Evolutionary conservation across 2,329 filamentous ascomycete genomes (phyloP).

Genomic region (Fusarium musae): DNA sequence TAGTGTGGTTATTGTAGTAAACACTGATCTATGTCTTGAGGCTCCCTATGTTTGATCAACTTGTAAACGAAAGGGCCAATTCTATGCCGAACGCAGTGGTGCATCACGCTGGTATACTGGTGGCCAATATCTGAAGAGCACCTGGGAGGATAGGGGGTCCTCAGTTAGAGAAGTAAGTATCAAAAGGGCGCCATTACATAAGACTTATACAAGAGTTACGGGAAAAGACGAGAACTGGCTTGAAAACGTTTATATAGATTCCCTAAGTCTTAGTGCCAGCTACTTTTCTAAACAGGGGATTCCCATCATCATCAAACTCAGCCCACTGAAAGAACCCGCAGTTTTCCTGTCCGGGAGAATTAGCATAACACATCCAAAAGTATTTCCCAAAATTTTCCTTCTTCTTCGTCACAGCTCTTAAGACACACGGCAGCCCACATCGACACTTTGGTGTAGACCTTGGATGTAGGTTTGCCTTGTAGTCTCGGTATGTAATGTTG

Average conservation of each 20-base stretch:
- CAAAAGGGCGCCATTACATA: neutral
- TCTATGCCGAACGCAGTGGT: fast-evolving
- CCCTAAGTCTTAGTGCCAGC: neutral
- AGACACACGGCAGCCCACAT: constrained; percentile 74
- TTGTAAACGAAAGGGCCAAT: neutral
- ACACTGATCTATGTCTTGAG: neutral
- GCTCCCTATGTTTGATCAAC: neutral
- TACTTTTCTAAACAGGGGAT: constrained; percentile 60
- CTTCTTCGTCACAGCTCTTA: constrained; percentile 84
- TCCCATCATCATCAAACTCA: constrained; percentile 85
- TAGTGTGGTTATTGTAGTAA: neutral
- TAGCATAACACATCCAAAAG: constrained; percentile 94
- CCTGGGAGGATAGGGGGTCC: fast-evolving
- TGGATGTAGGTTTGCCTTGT: constrained; percentile 81
- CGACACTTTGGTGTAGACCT: constrained; percentile 79
- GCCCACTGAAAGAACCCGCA: constrained; percentile 89
- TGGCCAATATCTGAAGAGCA: neutral
- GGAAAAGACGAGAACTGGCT: neutral
- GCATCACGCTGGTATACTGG: fast-evolving
- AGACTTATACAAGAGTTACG: neutral
- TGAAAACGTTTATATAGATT: neutral
- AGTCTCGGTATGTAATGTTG: constrained; percentile 94
- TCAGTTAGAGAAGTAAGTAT: neutral
- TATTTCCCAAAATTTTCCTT: constrained; percentile 81
- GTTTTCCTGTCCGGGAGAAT: constrained; percentile 73